Base-by-base conservation (phyloP, 192 early-diverging fungal species). In the Backusella mclennaniae region DNA sequence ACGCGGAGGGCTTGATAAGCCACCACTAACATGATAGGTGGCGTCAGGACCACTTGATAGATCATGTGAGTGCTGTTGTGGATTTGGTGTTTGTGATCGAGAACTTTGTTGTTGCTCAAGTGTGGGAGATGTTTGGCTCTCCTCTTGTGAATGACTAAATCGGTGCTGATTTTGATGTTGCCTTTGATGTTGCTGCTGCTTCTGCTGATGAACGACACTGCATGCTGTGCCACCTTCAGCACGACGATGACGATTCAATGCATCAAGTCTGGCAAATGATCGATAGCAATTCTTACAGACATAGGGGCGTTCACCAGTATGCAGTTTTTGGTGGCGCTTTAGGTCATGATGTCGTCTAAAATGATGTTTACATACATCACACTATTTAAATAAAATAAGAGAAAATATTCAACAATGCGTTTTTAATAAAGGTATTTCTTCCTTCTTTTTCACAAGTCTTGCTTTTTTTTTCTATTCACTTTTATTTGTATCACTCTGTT, bases 281-380 rank as follows among this genome's bases (percentile, higher is more conserved):
- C 93, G 92, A n/a, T 89, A 86, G 78, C 94, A 95, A 76, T 89
- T 86, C 4, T 84, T 81, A 78, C 94, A 95, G 9, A 86, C 88
- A 82, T 91, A 90, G 0, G 94, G 94, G 72, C 89, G 86, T 70
- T 92, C 91, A 41, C 94, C 94, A 4, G 93, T 89, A 75, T 95
- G 94, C 35, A 93, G 80, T 74, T 92, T 90, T 82, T 92, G 90
- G 70, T 95, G 94, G 38, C 96, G 90, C 81, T 95, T 97, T 52
- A 96, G 87, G 83, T 98, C 96, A 80, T 98, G 96, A 70, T 95
- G 92, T 17, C 96, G 87, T 29, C 82, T 71, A 59, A 83, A 83
- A 31, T 73, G 73, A 23, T 79, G 78, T 33, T 77, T 67, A 33
- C 82, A 83, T 36, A 74, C 69, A 66, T 73, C 66, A 71, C 82